phyloP scores from a whole-genome alignment of 2,329 filamentous ascomycete genomes.

The Aspergillus terreus region DNA sequence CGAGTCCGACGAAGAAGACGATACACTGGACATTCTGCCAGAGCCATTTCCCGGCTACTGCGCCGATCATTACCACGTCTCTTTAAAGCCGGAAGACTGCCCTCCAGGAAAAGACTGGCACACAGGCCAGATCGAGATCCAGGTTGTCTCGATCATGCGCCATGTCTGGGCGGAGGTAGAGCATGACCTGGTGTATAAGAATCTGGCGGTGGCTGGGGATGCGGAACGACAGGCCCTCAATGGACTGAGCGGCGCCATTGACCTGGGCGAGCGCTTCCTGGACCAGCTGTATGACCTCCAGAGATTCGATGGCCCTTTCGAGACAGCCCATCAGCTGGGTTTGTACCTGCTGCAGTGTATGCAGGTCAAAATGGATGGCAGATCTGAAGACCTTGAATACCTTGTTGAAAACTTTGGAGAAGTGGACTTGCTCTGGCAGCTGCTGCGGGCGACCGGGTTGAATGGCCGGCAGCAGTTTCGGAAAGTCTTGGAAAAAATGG shows the following conservation, averaged over 20 bases:
- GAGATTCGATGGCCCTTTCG: neutral
- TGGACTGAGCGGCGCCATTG: neutral
- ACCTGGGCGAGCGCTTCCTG: neutral
- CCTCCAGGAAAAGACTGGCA: neutral
- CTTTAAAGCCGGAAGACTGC: neutral
- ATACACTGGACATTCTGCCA: neutral
- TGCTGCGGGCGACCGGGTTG: neutral
- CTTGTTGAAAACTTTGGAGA: neutral
- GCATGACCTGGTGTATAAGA: conserved; percentile 28
- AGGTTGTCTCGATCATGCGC: conserved; percentile 24
- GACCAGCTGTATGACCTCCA: conserved; percentile 1
- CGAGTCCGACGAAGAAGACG: neutral
- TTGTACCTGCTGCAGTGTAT: neutral
- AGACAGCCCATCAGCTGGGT: neutral
- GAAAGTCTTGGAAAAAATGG: neutral
- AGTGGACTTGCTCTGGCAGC: neutral
- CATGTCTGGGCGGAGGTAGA: conserved; percentile 27
- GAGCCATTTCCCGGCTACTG: conserved; percentile 1
- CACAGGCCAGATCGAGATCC: conserved; percentile 21
- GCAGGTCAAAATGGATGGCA: neutral
- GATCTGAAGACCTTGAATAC: too few species aligned
- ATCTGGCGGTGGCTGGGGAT: neutral
- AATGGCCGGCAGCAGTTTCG: neutral
- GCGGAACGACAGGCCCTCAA: neutral
- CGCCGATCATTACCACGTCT: conserved; percentile 3